Base-by-base conservation (phyloP, 2,329 filamentous ascomycete species). In the Microascus cirrosus region DNA sequence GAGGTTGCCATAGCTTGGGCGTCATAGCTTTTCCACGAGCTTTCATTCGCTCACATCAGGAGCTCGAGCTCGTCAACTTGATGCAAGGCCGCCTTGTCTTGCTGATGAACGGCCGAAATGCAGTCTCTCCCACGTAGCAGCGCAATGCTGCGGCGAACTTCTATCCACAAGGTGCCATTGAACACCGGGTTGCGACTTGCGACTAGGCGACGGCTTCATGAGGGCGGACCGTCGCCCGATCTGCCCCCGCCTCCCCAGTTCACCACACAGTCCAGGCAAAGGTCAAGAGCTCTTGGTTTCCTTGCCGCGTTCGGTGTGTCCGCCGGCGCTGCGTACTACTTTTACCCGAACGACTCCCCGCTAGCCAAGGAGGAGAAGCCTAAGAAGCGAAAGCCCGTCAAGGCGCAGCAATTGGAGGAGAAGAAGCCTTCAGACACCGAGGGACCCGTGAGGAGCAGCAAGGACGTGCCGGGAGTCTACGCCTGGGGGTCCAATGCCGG, bases 401-500 rank as follows among this genome's bases (percentile, higher is more conserved):
- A 76, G 64, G 35, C 53, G 22, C 34, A 25, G 39, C 32, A 50
- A 1, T 80, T 80, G 0, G 78, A 85, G 57, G 89, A 95, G 71
- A 80, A 85, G 68, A 72, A 82, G 61, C 76, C 28, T 8, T 32
- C 78, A 61, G 69, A 73, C 1, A 85, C 83, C 7, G 86, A 90
- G n/a, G 74, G 90, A 6, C 93, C 96, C 73, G 88, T 96, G 59
- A 90, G 89, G 73, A 84, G 83, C 67, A 95, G 89, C 71, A 84
- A 81, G 79, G 82, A 84, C 71, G 85, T 89, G 60, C 93, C 94
- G 0, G 94, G 92, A 1, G 87, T 97, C 0, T 97, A 95, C 71
- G 84, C 87, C 5, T 99, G 94, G 93, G 94, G 94, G 0, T 90
- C 87, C 20, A 99, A 99, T 66, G 76, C 77, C 18, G 90, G 91